Base-by-base conservation (phyloP, 257 asterid genomes). In the Lithospermum erythrorhizon region DNA sequence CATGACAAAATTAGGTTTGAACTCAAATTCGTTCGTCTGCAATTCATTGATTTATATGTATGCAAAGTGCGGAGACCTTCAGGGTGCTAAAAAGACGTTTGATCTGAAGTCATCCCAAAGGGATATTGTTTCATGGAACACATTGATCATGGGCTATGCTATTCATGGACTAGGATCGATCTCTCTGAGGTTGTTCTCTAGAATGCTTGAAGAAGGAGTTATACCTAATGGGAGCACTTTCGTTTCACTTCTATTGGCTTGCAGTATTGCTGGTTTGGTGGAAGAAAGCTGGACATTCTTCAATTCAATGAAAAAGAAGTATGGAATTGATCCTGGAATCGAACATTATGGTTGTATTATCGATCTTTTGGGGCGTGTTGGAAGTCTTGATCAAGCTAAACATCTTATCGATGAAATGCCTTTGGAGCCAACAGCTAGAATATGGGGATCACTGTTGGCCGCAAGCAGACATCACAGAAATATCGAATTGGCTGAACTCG, bases 361-460 rank as follows among this genome's bases (percentile, higher is more conserved):
- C 18, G 94, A 84, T 72, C 67, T 84, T 48, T 37, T 81, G 21
- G 88, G 88, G 6, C 83, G 89, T 49, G 35, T 22, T 56, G 88
- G 88, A n/a, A 58, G 79, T 52, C 72, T 84, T 37, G 80, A 75
- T 48, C 64, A 5, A n/a, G 81, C 88, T 57, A 81, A 66, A 66
- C 32, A 62, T 25, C 69, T 77, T 30, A 75, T 84, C 53, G 83
- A 81, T 49, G 78, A 73, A 61, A 79, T 86, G 89, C 87, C 89
- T 0, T 21, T 79, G 22, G 55, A 17, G 4, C 89, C 91, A 30
- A 82, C 85, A 35, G 65, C 75, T 14, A 77, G 93, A 63, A 78
- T 83, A 61, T 86, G 89, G 89, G 89, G 95, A 29, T 83, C 93
- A 57, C 77, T 86, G 49, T 53, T 83, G 55, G 64, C 79, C 54